These are phyloP conservation scores for Baffinella frigidus DNA, from an alignment of 208 protist species.

Conservation along the genomic window DNA sequence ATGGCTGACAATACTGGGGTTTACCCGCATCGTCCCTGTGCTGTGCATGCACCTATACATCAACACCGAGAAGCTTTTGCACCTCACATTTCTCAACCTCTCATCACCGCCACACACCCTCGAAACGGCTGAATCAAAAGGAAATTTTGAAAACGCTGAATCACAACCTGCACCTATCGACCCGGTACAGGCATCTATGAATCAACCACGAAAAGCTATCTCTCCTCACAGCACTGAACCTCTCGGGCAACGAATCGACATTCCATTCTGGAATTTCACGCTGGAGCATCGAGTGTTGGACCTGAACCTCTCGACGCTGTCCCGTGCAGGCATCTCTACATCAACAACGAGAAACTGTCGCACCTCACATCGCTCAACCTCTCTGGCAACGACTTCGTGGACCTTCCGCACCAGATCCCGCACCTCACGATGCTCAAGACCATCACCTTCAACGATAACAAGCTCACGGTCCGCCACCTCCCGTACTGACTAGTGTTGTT, in stretches of 20 bases:
- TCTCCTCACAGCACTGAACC: background rate
- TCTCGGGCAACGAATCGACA: background rate
- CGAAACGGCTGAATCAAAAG: too few relatives aligned
- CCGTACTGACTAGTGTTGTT: too few relatives aligned
- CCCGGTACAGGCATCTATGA: too few relatives aligned
- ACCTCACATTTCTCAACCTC: too few relatives aligned
- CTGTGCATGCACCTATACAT: too few relatives aligned
- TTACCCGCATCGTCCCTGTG: too few relatives aligned
- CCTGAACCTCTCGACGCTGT: background rate
- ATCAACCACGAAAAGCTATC: too few relatives aligned
- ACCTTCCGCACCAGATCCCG: background rate
- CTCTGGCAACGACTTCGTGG: conserved; percentile 7
- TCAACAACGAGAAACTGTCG: background rate
- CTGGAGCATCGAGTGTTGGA: background rate
- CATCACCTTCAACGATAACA: conserved; percentile 34
- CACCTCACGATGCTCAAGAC: background rate
- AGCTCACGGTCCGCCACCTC: background rate
- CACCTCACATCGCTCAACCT: conserved; percentile 2
- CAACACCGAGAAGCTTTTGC: too few relatives aligned
- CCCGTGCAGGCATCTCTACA: background rate
- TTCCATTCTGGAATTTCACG: background rate
- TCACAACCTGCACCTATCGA: too few relatives aligned
- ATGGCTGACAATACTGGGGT: too few relatives aligned
- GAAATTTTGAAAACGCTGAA: too few relatives aligned
- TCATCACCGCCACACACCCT: too few relatives aligned